Base-by-base conservation (phyloP, 2,329 filamentous ascomycete genomes). In the Calonectria pseudoturangicola region DNA sequence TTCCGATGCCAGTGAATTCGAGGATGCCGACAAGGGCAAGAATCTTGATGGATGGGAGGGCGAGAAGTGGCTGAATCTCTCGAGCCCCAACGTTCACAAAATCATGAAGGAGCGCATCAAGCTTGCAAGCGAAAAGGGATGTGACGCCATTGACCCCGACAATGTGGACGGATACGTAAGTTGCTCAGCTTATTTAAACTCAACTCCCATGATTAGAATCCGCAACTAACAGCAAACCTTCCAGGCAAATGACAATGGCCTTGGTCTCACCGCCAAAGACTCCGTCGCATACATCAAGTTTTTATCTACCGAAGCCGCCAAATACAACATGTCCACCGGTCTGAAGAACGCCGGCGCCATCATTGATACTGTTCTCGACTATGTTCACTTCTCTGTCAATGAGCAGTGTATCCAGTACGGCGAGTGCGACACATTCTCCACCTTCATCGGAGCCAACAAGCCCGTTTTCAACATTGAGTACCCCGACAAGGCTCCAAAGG, bases 391-490 rank as follows among this genome's bases (percentile, higher is more conserved):
- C 83, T 88, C 87, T 8, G 92, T 95, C 76, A 93, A 94, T 82
- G 93, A 94, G 85, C 89, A 94, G 83, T 94, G 93, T 80, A 87
- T 88, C 18, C 77, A 92, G 80, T 90, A 90, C 76, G 72, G 83
- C 5, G 92, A 94, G 80, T 94, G 92, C 79, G 83, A 84, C 43
- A 87, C 83, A 2, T 94, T 91, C 80, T 82, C 84, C 2, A 82
- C 87, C 4, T 94, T 94, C 78, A 88, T 92, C 69, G 77, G 87
- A 12, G 88, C 88, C 7, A 86, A 87, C 39, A 94, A 94, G 82
- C 92, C 93, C 2, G 92, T 94, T 39, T 94, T 94, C 81, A 90
- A 94, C 80, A 93, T 94, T 74, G 93, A 94, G 84, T 94, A 94
- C 78, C 91, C 91, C 3, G 85, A 88, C 51, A 87, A 85, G 10